Percentiles rank a stretch among this genome's conserved stretches.
Conservation (phyloP, 352 stramenopile species). For the Globisporangium okanoganense region DNA sequence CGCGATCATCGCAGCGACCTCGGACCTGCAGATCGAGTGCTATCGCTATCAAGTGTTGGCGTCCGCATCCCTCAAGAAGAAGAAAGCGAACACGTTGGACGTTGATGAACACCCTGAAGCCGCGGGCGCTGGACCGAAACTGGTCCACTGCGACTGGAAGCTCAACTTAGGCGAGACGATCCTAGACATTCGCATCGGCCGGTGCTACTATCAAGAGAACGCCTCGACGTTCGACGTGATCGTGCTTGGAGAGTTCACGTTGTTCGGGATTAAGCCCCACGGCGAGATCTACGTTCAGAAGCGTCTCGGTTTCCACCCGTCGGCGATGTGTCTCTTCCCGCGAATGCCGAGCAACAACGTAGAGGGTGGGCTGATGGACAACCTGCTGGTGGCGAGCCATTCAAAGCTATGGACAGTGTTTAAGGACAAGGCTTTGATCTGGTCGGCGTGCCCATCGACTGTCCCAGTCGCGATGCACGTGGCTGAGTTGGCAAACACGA, state of each 20-base stretch:
- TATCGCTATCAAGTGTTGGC: slow-evolving; percentile 87
- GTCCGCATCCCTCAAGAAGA: slow-evolving; percentile 63
- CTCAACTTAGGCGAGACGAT: slow-evolving; percentile 60
- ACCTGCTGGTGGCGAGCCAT: slow-evolving; percentile 73
- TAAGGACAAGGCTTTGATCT: slow-evolving; percentile 74
- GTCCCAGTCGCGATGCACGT: slow-evolving; percentile 69
- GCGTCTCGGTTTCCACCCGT: slow-evolving; percentile 66
- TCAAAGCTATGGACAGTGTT: slow-evolving; percentile 77
- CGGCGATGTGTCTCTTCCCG: slow-evolving; percentile 53
- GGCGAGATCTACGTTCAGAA: slow-evolving; percentile 82
- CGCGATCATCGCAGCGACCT: slow-evolving; percentile 75
- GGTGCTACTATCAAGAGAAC: slow-evolving; percentile 44
- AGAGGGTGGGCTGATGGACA: slow-evolving; percentile 40
- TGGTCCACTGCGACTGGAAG: slow-evolving; percentile 64
- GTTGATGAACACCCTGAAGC: slow-evolving; percentile 38
- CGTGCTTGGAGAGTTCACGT: slow-evolving; percentile 73
- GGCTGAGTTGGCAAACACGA: slow-evolving; percentile 61
- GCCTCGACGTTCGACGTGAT: slow-evolving; percentile 75
- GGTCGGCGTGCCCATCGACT: slow-evolving; percentile 55
- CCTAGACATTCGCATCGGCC: slow-evolving; percentile 53
- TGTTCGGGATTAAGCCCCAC: slow-evolving; percentile 75
- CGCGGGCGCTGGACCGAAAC: slow-evolving; percentile 24
- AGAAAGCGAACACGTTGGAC: slow-evolving; percentile 41
- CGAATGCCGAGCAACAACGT: slow-evolving; percentile 14
- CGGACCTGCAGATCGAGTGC: slow-evolving; percentile 81